Percentiles rank a stretch among this genome's conserved stretches.
Conservation (phyloP, 2,329 filamentous ascomycete genomes). For the Verticillium albo-atrum region DNA sequence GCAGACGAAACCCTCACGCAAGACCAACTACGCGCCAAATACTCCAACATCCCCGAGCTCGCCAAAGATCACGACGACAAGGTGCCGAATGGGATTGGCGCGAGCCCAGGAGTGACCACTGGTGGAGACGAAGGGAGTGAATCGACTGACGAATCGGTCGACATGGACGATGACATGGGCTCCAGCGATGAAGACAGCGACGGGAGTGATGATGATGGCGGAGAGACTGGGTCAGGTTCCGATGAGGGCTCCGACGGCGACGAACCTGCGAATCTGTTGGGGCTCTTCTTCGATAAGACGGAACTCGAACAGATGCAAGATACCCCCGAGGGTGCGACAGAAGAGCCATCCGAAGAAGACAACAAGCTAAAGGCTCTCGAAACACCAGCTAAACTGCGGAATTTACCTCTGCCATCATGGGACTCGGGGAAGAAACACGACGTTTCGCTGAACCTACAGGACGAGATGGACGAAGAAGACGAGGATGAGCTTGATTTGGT, state of each 20-base stretch:
- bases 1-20: conserved; percentile 64
- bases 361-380: conserved; percentile 7
- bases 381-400: conserved; percentile 9
- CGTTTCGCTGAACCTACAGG: neutral
- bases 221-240: conserved; percentile 39
- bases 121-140: conserved; percentile 34
- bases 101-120: conserved; percentile 4
- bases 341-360: conserved; percentile 25
- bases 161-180: conserved; percentile 64
- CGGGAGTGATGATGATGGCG: conserved; percentile 32
- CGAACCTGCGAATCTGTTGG: conserved; percentile 44
- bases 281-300: conserved; percentile 55
- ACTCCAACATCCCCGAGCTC: conserved; percentile 56
- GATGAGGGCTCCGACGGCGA: conserved; percentile 38
- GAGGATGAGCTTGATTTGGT: neutral
- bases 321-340: conserved; percentile 12
- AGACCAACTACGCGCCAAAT: conserved; percentile 65
- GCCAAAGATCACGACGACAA: conserved; percentile 21
- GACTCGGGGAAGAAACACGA: neutral
- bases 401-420: neutral
- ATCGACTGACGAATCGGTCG: conserved; percentile 60
- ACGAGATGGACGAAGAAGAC: neutral
- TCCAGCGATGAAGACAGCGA: conserved; percentile 48
- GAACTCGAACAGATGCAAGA: conserved; percentile 49
- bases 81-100: conserved; percentile 15